Evolutionary conservation across 805 yeast species (phyloP).

Genomic region (Metschnikowia koreensis): DNA sequence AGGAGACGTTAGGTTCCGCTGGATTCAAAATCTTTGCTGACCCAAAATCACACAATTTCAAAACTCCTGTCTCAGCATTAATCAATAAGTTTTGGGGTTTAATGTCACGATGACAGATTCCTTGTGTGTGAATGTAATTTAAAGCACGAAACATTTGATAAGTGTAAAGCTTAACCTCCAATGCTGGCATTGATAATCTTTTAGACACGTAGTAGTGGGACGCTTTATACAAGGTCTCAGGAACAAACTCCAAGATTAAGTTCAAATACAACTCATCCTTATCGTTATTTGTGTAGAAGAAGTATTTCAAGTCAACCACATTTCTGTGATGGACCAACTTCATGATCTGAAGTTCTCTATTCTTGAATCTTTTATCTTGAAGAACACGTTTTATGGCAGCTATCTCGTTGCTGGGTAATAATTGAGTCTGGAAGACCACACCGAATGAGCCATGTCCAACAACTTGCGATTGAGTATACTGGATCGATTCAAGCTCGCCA

Average conservation of each 20-base stretch:
- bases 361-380: slow-evolving; percentile 91
- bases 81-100: slow-evolving; percentile 87
- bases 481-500: slow-evolving; percentile 58
- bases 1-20: slow-evolving; percentile 90
- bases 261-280: slow-evolving; percentile 81
- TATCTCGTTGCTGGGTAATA: slow-evolving; percentile 68
- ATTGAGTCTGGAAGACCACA: slow-evolving; percentile 86
- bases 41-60: slow-evolving; percentile 95
- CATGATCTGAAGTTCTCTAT: slow-evolving; percentile 95
- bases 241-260: slow-evolving; percentile 86
- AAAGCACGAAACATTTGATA: slow-evolving; percentile 73
- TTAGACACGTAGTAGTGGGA: slow-evolving; percentile 76
- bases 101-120: slow-evolving; percentile 91
- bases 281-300: slow-evolving; percentile 73
- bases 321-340: slow-evolving; percentile 81
- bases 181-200: slow-evolving; percentile 77
- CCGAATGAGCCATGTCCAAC: slow-evolving; percentile 99
- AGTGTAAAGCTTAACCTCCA: slow-evolving; percentile 85
- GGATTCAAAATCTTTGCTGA: slow-evolving; percentile 90
- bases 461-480: slow-evolving; percentile 80
- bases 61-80: slow-evolving; percentile 78
- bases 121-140: slow-evolving; percentile 71
- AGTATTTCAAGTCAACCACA: slow-evolving; percentile 83
- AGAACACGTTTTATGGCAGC: slow-evolving; percentile 96
- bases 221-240: slow-evolving; percentile 94